Base-by-base conservation (phyloP, 179 eudicot species). In the Gypsophila paniculata region DNA sequence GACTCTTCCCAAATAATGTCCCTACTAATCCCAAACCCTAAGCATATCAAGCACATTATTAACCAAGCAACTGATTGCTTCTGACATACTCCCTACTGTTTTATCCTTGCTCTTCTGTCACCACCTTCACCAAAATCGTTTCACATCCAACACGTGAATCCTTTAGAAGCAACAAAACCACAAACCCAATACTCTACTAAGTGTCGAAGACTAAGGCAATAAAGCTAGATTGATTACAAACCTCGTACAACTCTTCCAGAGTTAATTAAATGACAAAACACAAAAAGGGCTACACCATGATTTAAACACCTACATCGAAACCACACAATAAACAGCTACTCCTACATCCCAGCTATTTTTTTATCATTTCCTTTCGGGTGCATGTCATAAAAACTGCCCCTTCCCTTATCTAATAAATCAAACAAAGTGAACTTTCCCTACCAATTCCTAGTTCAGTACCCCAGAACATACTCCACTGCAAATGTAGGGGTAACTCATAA, bases 141-240 rank as follows among this genome's bases (percentile, higher is more conserved):
- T 64, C 51, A 14, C 54, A 66, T 5, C n/a, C 34, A 19, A 22
- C 34, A 15, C 14, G 55, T 3, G 23, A 23, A 15, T 54, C 15
- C 57, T 44, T 32, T 2, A 18, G 39, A 55, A 38, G 65, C 70
- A 66, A 66, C 72, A 57, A 5, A 38, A n/a, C 32, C 39, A 21
- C 5, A 21, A 65, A 48, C 57, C 14, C 55, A 42, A 65, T 22
- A 54, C 38, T 62, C 58, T 13, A 13, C 36, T 34, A 29, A 29
- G 34, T 29, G 34, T 29, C 34, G 34, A 29, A 34, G n/a, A 10
- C 1, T 8, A 53, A 10, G 54, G 25, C 48, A 15, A 63, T 26
- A 73, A 58, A 10, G 38, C 49, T 63, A 51, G 9, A 59, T 8
- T 22, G 0, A 61, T 12, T 0, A 3, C 51, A 23, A 39, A 62